These are phyloP conservation scores for Medakamo hakoo DNA, from an alignment of 139 green algal species.

Conservation along the genomic window DNA sequence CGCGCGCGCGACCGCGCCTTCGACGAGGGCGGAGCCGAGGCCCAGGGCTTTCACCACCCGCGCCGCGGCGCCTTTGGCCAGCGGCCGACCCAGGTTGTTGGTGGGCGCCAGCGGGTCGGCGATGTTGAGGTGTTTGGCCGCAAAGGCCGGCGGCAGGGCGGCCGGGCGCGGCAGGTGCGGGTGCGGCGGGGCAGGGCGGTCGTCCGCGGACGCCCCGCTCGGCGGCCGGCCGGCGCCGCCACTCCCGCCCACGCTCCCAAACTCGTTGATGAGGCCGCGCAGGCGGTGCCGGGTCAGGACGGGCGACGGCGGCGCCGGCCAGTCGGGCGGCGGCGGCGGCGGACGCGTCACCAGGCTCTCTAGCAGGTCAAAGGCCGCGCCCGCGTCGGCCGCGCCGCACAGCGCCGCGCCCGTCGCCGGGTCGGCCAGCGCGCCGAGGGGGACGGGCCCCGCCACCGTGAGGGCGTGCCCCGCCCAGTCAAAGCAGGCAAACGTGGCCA, in stretches of 20 bases:
- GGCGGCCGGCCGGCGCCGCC: too few species aligned
- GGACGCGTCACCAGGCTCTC: neutral
- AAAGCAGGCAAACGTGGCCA: slow-evolving; percentile 66
- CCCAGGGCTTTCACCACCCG: neutral
- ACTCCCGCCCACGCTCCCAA: too few species aligned
- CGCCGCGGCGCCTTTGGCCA: neutral
- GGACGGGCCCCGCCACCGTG: slow-evolving; percentile 56
- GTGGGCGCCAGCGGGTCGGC: slow-evolving; percentile 79
- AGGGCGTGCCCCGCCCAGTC: slow-evolving; percentile 79
- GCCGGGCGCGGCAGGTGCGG: neutral
- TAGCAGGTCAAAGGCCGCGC: slow-evolving; percentile 1
- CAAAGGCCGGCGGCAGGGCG: neutral
- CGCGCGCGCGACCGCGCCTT: neutral
- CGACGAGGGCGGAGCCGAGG: neutral
- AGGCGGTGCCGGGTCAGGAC: neutral
- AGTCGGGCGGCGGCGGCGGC: neutral
- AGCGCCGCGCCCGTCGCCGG: slow-evolving; percentile 23
- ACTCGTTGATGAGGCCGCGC: too few species aligned
- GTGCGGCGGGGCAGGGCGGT: too few species aligned
- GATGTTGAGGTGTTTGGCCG: slow-evolving; percentile 69
- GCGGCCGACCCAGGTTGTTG: slow-evolving; percentile 84
- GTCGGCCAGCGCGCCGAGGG: slow-evolving; percentile 23
- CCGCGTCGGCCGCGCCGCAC: slow-evolving; percentile 7
- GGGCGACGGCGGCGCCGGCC: neutral
- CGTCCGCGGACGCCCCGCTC: neutral